Evolutionary conservation across 164 flowering plant species (phyloP).

Genomic region (Malania oleifera): DNA sequence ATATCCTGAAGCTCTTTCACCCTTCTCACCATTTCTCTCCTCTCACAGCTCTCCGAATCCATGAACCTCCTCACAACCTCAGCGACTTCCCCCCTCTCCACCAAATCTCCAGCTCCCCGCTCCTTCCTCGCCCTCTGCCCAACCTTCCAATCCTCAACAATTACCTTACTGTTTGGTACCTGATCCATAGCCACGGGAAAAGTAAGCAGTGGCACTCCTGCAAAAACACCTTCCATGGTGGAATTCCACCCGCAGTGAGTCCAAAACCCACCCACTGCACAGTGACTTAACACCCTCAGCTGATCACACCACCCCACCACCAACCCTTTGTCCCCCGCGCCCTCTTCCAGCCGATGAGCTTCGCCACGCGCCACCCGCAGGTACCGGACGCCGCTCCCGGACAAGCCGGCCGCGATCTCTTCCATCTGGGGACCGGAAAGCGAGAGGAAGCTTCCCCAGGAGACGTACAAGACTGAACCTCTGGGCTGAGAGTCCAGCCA

Average conservation of each 20-base stretch:
- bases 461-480: conserved; percentile 35
- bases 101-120: conserved; percentile 13
- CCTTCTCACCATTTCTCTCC: conserved; percentile 24
- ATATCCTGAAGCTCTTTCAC: conserved; percentile 16
- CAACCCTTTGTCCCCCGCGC: conserved; percentile 30
- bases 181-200: conserved; percentile 54
- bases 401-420: conserved; percentile 26
- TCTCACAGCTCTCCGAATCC: conserved; percentile 24
- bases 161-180: conserved; percentile 24
- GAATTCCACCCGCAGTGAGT: conserved; percentile 77
- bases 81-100: conserved; percentile 30
- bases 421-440: conserved; percentile 30
- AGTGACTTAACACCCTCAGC: conserved; percentile 48
- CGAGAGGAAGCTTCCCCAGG: conserved; percentile 37
- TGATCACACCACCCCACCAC: conserved; percentile 75
- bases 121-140: conserved; percentile 39
- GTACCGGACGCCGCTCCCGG: conserved; percentile 27
- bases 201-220: conserved; percentile 60
- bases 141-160: conserved; percentile 58
- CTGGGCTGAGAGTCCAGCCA: conserved; percentile 37
- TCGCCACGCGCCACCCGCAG: conserved; percentile 35
- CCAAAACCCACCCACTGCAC: conserved; percentile 64
- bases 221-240: conserved; percentile 35
- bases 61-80: conserved; percentile 22
- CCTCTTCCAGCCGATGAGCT: conserved; percentile 1